Evolutionary conservation across 2,329 filamentous ascomycete genomes (phyloP), one percentile per base, ranked within the genome.

Genomic region (Beauveria scarabaeidicola): DNA sequence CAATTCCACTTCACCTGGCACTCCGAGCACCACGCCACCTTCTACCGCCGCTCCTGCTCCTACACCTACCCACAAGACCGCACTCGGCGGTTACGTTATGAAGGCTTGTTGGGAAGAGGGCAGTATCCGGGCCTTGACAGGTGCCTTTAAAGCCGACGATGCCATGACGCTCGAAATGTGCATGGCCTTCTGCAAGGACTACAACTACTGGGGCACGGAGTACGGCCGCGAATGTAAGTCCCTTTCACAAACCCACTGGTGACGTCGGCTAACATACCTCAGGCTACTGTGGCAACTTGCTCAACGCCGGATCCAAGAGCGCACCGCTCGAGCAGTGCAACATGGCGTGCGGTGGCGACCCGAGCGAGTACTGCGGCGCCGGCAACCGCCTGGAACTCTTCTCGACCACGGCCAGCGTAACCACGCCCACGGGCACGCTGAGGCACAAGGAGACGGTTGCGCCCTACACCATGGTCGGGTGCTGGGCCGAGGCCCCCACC

Each of bases 41-140:
- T 43, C 54, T 40, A 46, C 43, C 23, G n/a, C 50, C 8, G 63
- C 62, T n/a, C 44, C 62, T 17, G 62, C 64, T 27, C 59, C 58
- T 25, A 56, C 52, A 15, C 27, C 51, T 25, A 47, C 66, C 50
- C 74, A 75, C 60, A 74, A 74, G 50, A 65, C 70, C 8, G 69
- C 67, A 0, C 67, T 82, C 4, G 76, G 76, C 8, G 73, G 73
- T 11, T 81, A 81, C 62, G 68, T 62, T 13, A 69, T 78, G 54
- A 69, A 77, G n/a, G 75, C 74, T 55, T 82, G 79, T 67, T 76
- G 75, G 69, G 77, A 74, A n/a, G 80, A 81, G 62, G 75, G 73
- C 5, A 70, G 69, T 13, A 66, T 62, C 9, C 75, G 80, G n/a
- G 78, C 80, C 5, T 70, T 82, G 7, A 59, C 62, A 17, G 75